phyloP scores from a whole-genome alignment of 805 yeast genomes.

The Yarrowia divulgata region DNA sequence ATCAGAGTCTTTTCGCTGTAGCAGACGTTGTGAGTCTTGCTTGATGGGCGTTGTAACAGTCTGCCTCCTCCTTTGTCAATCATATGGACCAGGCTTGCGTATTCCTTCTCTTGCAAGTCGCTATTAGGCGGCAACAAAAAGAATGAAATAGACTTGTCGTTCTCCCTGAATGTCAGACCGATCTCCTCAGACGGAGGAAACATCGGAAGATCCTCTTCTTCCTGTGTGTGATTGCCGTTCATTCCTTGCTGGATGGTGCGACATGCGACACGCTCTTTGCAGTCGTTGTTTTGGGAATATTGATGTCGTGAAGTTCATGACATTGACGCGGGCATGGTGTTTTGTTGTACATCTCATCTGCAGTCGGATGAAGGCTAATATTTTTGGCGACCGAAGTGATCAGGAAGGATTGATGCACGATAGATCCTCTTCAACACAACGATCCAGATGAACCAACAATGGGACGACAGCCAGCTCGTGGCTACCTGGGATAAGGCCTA shows the following conservation, averaged over 20 bases:
- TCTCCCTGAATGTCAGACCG: background rate
- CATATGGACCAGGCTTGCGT: background rate
- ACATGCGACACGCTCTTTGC: background rate
- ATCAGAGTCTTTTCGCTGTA: background rate
- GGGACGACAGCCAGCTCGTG: constrained; percentile 46
- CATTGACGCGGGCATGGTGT: background rate
- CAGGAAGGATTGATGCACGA: background rate
- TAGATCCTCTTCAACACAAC: background rate
- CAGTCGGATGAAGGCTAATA: background rate
- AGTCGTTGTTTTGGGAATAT: background rate
- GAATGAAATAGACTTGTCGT: background rate
- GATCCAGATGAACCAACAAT: constrained; percentile 43
- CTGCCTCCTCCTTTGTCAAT: background rate
- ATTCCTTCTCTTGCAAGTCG: background rate
- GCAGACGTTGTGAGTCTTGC: background rate
- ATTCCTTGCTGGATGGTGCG: background rate
- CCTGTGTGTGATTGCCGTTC: background rate
- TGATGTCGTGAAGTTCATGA: background rate
- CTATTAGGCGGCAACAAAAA: background rate
- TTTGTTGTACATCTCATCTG: background rate
- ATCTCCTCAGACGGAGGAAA: constrained; percentile 10
- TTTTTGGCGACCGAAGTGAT: background rate
- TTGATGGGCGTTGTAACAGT: background rate
- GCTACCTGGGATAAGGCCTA: constrained; percentile 44
- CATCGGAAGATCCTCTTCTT: constrained; percentile 4